Percentiles rank a stretch among this genome's conserved stretches.
Conservation (phyloP, 441 rosid species). For the Sinapis alba region DNA sequence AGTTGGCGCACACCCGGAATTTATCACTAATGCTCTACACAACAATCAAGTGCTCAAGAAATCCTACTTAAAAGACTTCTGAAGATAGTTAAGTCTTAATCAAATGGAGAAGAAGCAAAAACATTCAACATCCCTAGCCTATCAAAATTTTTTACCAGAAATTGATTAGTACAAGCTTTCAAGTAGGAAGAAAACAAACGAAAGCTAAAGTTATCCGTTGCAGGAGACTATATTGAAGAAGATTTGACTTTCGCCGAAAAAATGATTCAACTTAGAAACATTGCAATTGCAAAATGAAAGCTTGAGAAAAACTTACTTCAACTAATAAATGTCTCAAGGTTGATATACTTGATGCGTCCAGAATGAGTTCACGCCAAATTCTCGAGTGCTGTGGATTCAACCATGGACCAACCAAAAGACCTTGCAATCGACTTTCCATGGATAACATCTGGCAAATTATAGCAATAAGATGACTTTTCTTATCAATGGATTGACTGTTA, state of each 20-base stretch:
- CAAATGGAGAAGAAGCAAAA: conserved; percentile 14
- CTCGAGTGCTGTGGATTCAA: conserved; percentile 63
- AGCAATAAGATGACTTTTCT: conserved; percentile 59
- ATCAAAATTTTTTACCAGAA: background rate
- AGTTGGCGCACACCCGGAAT: background rate
- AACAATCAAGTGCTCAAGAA: conserved; percentile 16
- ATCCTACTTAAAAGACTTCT: conserved; percentile 1
- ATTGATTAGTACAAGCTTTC: conserved; percentile 21
- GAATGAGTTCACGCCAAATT: conserved; percentile 65
- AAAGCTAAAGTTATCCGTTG: conserved; percentile 10
- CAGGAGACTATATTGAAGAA: background rate
- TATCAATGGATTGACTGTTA: conserved; percentile 44
- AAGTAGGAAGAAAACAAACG: conserved; percentile 11
- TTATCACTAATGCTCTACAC: conserved; percentile 20
- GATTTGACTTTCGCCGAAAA: conserved; percentile 3
- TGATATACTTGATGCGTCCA: conserved; percentile 56
- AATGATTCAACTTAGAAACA: conserved; percentile 15
- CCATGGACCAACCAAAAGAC: conserved; percentile 95
- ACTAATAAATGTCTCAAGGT: conserved; percentile 62
- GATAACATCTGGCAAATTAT: conserved; percentile 57
- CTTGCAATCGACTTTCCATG: conserved; percentile 76
- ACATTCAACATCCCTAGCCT: conserved; percentile 19
- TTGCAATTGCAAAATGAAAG: conserved; percentile 25
- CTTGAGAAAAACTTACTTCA: conserved; percentile 48
- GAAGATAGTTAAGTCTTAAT: conserved; percentile 1